A percentile compares a stretch with the other conserved stretches of the same genome.
These are phyloP conservation scores for Helianthus tuberosus DNA, from an alignment of 129 eudicot species.

Conservation along the genomic window DNA sequence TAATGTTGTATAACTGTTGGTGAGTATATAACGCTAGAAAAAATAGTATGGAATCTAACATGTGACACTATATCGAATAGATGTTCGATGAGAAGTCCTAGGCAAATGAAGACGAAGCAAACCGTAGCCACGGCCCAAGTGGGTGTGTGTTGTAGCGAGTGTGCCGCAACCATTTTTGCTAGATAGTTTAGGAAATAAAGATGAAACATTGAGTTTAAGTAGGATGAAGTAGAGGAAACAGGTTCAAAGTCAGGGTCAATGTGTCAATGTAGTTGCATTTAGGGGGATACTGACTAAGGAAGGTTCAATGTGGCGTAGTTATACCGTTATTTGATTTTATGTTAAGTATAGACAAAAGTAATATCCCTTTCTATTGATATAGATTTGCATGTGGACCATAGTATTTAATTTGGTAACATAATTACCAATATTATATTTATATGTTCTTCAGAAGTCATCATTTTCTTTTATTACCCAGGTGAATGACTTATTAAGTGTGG, in stretches of 20 bases:
- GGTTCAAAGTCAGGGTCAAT: slow-evolving; percentile 30
- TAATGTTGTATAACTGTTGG: too few species aligned
- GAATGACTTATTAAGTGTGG: too few species aligned
- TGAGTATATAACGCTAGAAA: neutral
- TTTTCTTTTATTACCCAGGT: too few species aligned
- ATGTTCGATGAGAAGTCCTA: slow-evolving; percentile 37
- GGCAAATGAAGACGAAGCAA: slow-evolving; percentile 34
- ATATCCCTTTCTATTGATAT: neutral
- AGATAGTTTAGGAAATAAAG: slow-evolving; percentile 4
- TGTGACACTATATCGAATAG: slow-evolving; percentile 13
- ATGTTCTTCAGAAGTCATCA: too few species aligned
- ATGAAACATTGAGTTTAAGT: neutral
- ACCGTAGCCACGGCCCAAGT: slow-evolving; percentile 42
- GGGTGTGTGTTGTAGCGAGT: slow-evolving; percentile 20
- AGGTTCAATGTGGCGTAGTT: slow-evolving; percentile 14
- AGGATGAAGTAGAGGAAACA: slow-evolving; percentile 1
- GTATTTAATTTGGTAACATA: neutral
- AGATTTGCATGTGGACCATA: neutral
- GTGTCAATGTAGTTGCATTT: slow-evolving; percentile 17
- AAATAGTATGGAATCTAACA: neutral
- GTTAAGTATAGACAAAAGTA: neutral
- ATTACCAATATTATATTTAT: too few species aligned
- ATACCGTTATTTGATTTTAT: neutral
- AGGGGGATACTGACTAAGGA: slow-evolving; percentile 28
- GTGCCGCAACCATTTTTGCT: slow-evolving; percentile 17